These are phyloP conservation scores for Fusarium begoniae DNA, from an alignment of 2,329 filamentous ascomycete species.

Conservation along the genomic window DNA sequence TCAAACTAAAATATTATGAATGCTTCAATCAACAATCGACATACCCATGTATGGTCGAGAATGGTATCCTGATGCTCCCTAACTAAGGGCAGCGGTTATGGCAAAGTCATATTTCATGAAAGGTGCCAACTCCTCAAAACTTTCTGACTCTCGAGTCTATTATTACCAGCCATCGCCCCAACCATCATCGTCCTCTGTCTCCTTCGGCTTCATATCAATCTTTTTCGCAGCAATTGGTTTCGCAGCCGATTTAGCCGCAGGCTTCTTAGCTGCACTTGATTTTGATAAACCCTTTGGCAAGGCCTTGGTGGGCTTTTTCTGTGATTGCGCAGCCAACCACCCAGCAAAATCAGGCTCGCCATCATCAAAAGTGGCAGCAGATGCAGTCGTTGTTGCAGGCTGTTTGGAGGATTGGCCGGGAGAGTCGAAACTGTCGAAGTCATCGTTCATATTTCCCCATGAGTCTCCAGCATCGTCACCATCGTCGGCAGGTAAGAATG, in stretches of 20 bases:
- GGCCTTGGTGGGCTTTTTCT: constrained; percentile 74
- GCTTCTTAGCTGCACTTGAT: constrained; percentile 55
- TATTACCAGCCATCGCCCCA: constrained; percentile 73
- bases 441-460: constrained; percentile 77
- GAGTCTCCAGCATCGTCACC: constrained; percentile 74
- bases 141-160: background rate
- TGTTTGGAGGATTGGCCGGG: constrained; percentile 36
- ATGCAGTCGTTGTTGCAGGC: constrained; percentile 44
- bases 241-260: constrained; percentile 51
- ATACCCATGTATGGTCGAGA: constrained; percentile 5
- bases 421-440: constrained; percentile 55
- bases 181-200: constrained; percentile 65
- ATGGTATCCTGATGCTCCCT: constrained; percentile 34
- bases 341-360: constrained; percentile 95
- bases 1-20: background rate
- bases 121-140: background rate
- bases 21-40: constrained; percentile 26
- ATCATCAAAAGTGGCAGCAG: constrained; percentile 74
- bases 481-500: constrained; percentile 64
- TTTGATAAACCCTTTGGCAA: constrained; percentile 87
- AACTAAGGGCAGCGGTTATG: background rate
- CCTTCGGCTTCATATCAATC: constrained; percentile 74
- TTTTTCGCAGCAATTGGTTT: constrained; percentile 68
- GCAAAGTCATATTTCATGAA: background rate
- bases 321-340: constrained; percentile 88